A percentile compares a stretch with the other conserved stretches of the same genome.
phyloP scores from a whole-genome alignment of 805 yeast species.

The Barnettozyma populi region DNA sequence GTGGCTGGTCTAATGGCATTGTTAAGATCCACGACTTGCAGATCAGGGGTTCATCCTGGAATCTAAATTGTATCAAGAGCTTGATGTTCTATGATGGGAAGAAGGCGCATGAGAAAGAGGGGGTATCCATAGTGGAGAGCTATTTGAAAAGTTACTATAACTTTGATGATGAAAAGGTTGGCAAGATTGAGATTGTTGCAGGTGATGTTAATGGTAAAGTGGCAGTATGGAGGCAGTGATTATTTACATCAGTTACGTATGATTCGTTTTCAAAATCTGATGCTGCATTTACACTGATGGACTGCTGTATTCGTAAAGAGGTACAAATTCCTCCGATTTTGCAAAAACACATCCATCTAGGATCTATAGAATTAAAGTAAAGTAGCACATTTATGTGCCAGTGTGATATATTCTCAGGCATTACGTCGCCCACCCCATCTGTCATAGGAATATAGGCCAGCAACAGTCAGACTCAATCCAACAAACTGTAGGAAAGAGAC shows the following conservation, averaged over 20 bases:
- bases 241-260: no score
- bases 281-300: background rate
- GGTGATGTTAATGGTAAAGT: slow-evolving; percentile 54
- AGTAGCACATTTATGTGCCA: no score
- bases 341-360: background rate
- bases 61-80: slow-evolving; percentile 16
- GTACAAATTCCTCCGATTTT: background rate
- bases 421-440: slow-evolving; percentile 39
- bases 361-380: background rate
- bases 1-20: slow-evolving; percentile 32
- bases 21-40: slow-evolving; percentile 29
- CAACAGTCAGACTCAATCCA: slow-evolving; percentile 46
- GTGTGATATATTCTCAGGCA: background rate
- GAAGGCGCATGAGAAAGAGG: slow-evolving; percentile 11
- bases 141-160: slow-evolving; percentile 28
- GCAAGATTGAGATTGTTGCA: slow-evolving; percentile 40
- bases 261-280: background rate
- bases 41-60: slow-evolving; percentile 23
- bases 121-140: slow-evolving; percentile 30
- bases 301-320: background rate
- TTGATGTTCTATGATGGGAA: slow-evolving; percentile 22
- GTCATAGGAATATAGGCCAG: slow-evolving; percentile 60
- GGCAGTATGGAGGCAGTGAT: slow-evolving; percentile 37
- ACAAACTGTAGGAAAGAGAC: slow-evolving; percentile 40
- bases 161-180: slow-evolving; percentile 32